phyloP scores from a whole-genome alignment of 139 green algal species.

The Chlorella sp. region DNA sequence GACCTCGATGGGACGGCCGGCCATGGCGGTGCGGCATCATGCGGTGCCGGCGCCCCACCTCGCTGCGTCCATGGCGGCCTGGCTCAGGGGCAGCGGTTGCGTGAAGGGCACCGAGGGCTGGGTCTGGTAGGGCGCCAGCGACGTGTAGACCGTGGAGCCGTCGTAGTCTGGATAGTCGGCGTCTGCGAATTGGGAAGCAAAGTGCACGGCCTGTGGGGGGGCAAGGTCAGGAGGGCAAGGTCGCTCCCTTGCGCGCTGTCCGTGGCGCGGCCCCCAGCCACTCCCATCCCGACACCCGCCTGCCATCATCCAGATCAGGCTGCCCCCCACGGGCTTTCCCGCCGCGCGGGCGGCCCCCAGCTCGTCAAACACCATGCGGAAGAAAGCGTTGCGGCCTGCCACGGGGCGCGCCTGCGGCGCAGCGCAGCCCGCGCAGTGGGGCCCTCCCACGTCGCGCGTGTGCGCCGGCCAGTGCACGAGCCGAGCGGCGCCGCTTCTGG shows the following conservation, averaged over 20 bases:
- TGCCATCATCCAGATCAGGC: slow-evolving; percentile 8
- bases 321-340: not conserved
- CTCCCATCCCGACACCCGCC: not conserved
- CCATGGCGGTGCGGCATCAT: not conserved
- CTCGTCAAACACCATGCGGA: not conserved
- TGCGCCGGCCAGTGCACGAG: no score
- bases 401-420: no score
- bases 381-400: slow-evolving; percentile 1
- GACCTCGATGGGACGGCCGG: not conserved
- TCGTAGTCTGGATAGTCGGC: not conserved
- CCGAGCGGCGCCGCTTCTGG: no score
- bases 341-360: not conserved
- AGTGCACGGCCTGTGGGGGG: not conserved
- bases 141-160: not conserved
- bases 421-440: no score
- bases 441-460: no score
- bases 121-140: not conserved
- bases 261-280: not conserved
- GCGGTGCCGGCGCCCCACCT: not conserved
- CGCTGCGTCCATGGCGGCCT: not conserved
- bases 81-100: not conserved
- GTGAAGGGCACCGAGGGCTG: not conserved
- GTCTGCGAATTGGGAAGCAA: not conserved
- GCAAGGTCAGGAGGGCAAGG: not conserved
- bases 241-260: not conserved